Evolutionary conservation across 2,329 filamentous ascomycete genomes (phyloP), one percentile per base, ranked within the genome.

Genomic region (Alternaria ethzedia): DNA sequence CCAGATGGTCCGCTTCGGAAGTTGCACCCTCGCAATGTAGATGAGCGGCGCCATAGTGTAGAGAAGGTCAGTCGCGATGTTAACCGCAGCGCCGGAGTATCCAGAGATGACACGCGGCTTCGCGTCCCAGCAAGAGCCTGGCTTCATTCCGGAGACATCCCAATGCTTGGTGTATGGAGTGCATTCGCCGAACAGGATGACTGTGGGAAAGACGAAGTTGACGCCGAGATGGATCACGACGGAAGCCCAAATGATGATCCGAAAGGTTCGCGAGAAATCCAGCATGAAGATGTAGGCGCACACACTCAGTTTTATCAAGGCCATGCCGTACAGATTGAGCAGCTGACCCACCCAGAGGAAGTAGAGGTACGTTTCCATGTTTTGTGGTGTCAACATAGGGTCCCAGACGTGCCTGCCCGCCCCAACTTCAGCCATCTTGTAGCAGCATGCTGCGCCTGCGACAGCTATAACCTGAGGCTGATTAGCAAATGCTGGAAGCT

Each of bases 281-380:
- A 75, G 59, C 67, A 69, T 71, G 51, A 74, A 61, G 28, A 75
- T 70, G 54, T 74, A 75, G 21, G 71, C 67, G 44, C 71, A 74
- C 6, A 75, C 72, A 55, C 71, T 74, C n/a, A 74, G 57, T 30
- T 74, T 75, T 21, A 75, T 65, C 57, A 74, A 66, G 4, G 71
- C 73, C 73, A 75, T 75, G 10, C 70, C 70, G 11, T 74, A 74
- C 0, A 75, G 59, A 12, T 74, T 75, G 13, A 75, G 67, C 2
- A 75, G 15, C 25, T 75, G 71, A 12, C 66, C 66, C 9, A 71
- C 25, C 73, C 73, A 75, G 5, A 75, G 54, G 21, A 65, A 65
- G 23, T 62, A 63, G 5, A 73, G 59, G 41, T 72, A 73, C 4
- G 59, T 62, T 17, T 66, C 57, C 49, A 73, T 25, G n/a, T 68